Evolutionary conservation across 2,329 filamentous ascomycete species (phyloP), one percentile per base, ranked within the genome.

Genomic region (Capronia americana): DNA sequence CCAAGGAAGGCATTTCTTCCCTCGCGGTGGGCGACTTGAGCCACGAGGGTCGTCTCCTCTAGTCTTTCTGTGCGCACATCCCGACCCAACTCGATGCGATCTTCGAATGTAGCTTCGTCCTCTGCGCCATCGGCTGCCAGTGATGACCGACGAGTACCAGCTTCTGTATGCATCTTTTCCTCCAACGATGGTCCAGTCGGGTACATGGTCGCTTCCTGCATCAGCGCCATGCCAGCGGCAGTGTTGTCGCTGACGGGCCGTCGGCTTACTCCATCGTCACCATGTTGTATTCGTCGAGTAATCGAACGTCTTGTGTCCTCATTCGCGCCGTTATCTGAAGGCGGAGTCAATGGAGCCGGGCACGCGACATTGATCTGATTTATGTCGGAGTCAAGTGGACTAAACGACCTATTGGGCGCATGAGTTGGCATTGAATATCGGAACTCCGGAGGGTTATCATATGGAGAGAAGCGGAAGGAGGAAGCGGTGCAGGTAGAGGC

Each of bases 181-280:
- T 67, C 57, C 20, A 62, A 63, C 34, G 20, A 28, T 7, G 28
- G 63, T 10, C 61, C 54, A 8, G 65, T 51, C 20, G 58, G 60
- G 57, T 73, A 73, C 63, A 73, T 48, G 55, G 64, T 71, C 14
- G 69, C 67, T 60, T 73, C 72, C 64, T 73, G 72, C 38, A 58
- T 65, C 50, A 63, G n/a, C 14, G 69, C 68, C 72, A 73, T 73
- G 32, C 66, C 70, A 23, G 68, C 64, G 34, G 71, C 71, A 28
- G 72, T 73, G 55, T 73, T 73, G 55, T 71, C 63, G 51, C 60
- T 61, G 54, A 66, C 54, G 24, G 41, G 32, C 17, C 44, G 51
- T 20, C 60, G 63, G 38, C 46, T 57, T 46, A 66, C 51, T 46
- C 32, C 69, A 70, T 65, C 57, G 14, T 59, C 57, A 24, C 54